phyloP scores from a whole-genome alignment of 768 basidiomycete genomes.

The Saitozyma sp. region DNA sequence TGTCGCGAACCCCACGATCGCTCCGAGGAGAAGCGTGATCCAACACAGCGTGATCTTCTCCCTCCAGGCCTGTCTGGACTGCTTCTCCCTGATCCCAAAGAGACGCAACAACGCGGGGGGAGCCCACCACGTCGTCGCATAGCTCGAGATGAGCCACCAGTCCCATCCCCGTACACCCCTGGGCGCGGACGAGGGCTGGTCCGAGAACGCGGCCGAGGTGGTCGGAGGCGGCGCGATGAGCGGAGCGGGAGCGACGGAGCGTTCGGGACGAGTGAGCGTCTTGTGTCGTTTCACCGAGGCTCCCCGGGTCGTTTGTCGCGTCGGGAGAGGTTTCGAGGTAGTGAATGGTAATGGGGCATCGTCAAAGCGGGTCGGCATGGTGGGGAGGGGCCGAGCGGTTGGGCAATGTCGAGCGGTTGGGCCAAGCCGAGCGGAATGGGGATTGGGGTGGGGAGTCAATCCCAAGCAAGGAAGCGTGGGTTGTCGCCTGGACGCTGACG shows the following conservation, averaged over 20 bases:
- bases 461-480: too few species aligned
- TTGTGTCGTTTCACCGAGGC: constrained; percentile 65
- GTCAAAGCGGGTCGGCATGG: constrained; percentile 27
- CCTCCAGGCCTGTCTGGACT: constrained; percentile 86
- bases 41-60: constrained; percentile 94
- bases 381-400: not conserved
- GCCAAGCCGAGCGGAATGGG: too few species aligned
- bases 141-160: constrained; percentile 79
- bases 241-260: constrained; percentile 87
- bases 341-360: constrained; percentile 42
- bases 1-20: constrained; percentile 81
- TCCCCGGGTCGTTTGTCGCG: constrained; percentile 19
- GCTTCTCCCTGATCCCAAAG: constrained; percentile 77
- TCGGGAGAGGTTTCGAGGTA: constrained; percentile 35
- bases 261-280: constrained; percentile 94
- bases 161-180: constrained; percentile 32
- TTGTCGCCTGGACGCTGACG: too few species aligned
- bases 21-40: constrained; percentile 77
- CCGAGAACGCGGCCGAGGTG: constrained; percentile 50
- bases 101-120: constrained; percentile 68
- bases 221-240: constrained; percentile 79
- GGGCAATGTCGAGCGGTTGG: too few species aligned
- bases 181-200: constrained; percentile 17
- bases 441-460: too few species aligned
- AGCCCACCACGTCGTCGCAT: constrained; percentile 85